phyloP scores from a whole-genome alignment of 352 stramenopile species.

The Thalassiosira mediterranea region DNA sequence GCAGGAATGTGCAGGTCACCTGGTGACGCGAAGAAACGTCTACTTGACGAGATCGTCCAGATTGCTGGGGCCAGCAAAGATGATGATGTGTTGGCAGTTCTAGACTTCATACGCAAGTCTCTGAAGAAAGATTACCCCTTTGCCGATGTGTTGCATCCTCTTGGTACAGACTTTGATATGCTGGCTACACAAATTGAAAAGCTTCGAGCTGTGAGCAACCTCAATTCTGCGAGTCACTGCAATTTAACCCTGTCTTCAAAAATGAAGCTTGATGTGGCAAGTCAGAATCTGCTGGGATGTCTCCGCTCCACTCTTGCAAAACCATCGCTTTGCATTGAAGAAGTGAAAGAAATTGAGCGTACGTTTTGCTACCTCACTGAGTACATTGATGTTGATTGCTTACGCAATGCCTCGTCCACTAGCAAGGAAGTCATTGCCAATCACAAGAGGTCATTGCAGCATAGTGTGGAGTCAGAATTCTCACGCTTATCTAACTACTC shows the following conservation, averaged over 20 bases:
- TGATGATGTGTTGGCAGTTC: slow-evolving; percentile 48
- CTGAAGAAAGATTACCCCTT: slow-evolving; percentile 61
- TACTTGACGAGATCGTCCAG: slow-evolving; percentile 62
- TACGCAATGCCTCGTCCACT: neutral
- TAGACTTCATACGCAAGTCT: slow-evolving; percentile 54
- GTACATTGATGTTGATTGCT: slow-evolving; percentile 16
- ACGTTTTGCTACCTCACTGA: slow-evolving; percentile 3
- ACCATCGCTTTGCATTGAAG: neutral
- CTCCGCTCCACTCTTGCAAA: neutral
- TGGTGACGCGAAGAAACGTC: slow-evolving; percentile 15
- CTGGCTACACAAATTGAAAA: slow-evolving; percentile 34
- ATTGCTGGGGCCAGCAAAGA: slow-evolving; percentile 45
- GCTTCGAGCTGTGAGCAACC: slow-evolving; percentile 28
- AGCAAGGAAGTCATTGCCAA: slow-evolving; percentile 5
- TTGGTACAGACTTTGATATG: neutral
- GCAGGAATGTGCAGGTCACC: slow-evolving; percentile 40
- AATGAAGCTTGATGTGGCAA: slow-evolving; percentile 42
- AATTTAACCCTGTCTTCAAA: slow-evolving; percentile 52
- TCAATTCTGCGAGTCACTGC: slow-evolving; percentile 34
- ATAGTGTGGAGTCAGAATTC: slow-evolving; percentile 2
- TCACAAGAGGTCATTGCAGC: slow-evolving; percentile 4
- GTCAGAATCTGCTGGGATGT: slow-evolving; percentile 5
- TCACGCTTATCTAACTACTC: neutral
- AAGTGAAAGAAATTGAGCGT: slow-evolving; percentile 16
- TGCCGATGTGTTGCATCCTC: slow-evolving; percentile 36